Percentiles rank a stretch among this genome's conserved stretches.
Evolutionary conservation across 345 rosid genomes (phyloP).

Genomic region (Pelargonium nanum): DNA sequence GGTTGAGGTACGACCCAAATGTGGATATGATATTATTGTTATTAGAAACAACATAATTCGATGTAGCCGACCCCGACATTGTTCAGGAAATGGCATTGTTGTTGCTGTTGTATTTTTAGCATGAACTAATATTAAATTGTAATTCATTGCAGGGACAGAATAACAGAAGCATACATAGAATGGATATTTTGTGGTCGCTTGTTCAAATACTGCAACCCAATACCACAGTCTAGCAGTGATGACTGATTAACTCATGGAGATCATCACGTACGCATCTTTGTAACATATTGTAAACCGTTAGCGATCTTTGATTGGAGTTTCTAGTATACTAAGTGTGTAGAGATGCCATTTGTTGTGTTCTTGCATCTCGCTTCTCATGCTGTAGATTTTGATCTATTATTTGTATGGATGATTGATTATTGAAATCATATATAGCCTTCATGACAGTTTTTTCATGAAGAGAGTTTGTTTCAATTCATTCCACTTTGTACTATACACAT

Average conservation of each 20-base stretch:
- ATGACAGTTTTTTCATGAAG: too few relatives aligned
- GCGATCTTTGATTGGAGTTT: conserved; percentile 18
- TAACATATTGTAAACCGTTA: conserved; percentile 17
- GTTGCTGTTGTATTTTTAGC: not conserved
- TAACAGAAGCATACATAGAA: conserved; percentile 64
- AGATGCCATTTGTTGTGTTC: too few relatives aligned
- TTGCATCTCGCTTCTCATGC: not conserved
- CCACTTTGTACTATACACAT: too few relatives aligned
- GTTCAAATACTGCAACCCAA: conserved; percentile 76
- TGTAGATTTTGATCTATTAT: conserved; percentile 1
- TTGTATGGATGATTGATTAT: conserved; percentile 14
- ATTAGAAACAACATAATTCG: not conserved
- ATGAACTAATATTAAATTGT: conserved; percentile 3
- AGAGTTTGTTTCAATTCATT: too few relatives aligned
- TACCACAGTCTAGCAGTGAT: conserved; percentile 31
- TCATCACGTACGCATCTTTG: conserved; percentile 9
- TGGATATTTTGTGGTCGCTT: conserved; percentile 93
- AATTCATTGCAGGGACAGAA: conserved; percentile 55
- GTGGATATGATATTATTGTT: conserved; percentile 8
- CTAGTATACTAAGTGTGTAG: conserved; percentile 9
- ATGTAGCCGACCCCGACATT: not conserved
- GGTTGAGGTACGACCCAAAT: conserved; percentile 56
- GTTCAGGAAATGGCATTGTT: not conserved
- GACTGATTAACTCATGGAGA: conserved; percentile 16
- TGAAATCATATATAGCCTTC: conserved; percentile 10